Percentiles rank a stretch among this genome's conserved stretches.
Conservation (phyloP, 495 filamentous ascomycete species). For the Endocarpon pusillum region DNA sequence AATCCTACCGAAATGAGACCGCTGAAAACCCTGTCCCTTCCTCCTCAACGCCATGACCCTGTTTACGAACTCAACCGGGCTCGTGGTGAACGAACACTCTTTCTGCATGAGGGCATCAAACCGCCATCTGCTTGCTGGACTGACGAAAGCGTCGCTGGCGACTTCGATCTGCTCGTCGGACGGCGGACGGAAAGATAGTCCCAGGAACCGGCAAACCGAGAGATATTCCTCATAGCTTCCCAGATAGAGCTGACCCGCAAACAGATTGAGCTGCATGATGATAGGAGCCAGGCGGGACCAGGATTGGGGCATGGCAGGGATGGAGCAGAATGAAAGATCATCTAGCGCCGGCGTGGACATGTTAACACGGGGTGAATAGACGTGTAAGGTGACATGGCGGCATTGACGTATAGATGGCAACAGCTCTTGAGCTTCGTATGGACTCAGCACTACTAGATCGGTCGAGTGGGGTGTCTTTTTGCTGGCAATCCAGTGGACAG, state of each 20-base stretch:
- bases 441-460: slow-evolving; percentile 39
- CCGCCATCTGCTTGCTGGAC: slow-evolving; percentile 15
- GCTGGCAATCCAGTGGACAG: slow-evolving; percentile 43
- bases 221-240: slow-evolving; percentile 33
- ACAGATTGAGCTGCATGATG: slow-evolving; percentile 38
- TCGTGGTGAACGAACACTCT: slow-evolving; percentile 23
- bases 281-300: slow-evolving; percentile 3
- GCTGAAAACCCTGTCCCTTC: slow-evolving; percentile 29
- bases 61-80: slow-evolving; percentile 36
- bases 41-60: slow-evolving; percentile 32
- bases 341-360: slow-evolving; percentile 28
- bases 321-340: slow-evolving; percentile 22
- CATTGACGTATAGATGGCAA: slow-evolving; percentile 20
- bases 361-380: slow-evolving; percentile 40
- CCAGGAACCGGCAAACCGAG: slow-evolving; percentile 34
- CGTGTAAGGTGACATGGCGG: slow-evolving; percentile 26
- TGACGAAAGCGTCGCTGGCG: slow-evolving; percentile 27
- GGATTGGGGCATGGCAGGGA: slow-evolving; percentile 5
- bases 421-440: slow-evolving; percentile 40
- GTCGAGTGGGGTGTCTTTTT: slow-evolving; percentile 5
- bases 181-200: slow-evolving; percentile 15
- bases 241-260: slow-evolving; percentile 51
- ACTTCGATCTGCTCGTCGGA: slow-evolving; percentile 14
- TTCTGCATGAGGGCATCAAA: slow-evolving; percentile 8
- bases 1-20: slow-evolving; percentile 38